Percentiles rank a stretch among this genome's conserved stretches.
phyloP scores from a whole-genome alignment of 306 rosid genomes.

The Castanea mollissima region DNA sequence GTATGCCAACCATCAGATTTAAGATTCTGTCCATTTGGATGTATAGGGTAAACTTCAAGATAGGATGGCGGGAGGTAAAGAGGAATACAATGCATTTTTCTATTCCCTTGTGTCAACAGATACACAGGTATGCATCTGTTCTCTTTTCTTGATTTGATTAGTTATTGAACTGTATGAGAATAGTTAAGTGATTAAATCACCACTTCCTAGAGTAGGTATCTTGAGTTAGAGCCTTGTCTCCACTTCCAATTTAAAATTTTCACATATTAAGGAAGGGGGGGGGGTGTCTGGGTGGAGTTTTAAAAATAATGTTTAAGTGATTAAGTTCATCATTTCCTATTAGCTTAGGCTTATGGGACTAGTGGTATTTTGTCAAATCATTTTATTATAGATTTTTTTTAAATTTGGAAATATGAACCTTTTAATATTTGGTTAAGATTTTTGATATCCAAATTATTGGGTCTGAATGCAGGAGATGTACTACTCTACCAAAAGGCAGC shows the following conservation, averaged over 20 bases:
- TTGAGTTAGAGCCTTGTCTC: too few species aligned
- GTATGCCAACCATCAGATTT: conserved; percentile 11
- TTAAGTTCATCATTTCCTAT: too few species aligned
- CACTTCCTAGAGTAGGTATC: too few species aligned
- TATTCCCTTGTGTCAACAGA: conserved; percentile 98
- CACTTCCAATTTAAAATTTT: too few species aligned
- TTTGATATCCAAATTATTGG: background rate
- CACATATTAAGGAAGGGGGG: too few species aligned
- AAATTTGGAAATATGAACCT: background rate
- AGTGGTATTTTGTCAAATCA: background rate
- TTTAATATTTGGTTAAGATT: background rate
- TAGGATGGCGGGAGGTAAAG: conserved; percentile 99
- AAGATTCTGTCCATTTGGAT: conserved; percentile 26
- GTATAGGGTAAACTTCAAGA: conserved; percentile 90
- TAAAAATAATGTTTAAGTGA: too few species aligned
- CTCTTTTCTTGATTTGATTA: conserved; percentile 10
- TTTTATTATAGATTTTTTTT: background rate
- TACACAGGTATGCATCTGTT: conserved; percentile 65
- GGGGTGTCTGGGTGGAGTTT: too few species aligned
- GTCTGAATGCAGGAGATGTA: conserved; percentile 84
- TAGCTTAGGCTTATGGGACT: too few species aligned
- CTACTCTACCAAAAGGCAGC: conserved; percentile 94
- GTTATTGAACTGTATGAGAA: background rate
- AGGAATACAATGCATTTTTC: conserved; percentile 95
- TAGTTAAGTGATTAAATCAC: too few species aligned